These are phyloP conservation scores for Stephania yunnanensis DNA, from an alignment of 164 flowering plant species.

Conservation along the genomic window DNA sequence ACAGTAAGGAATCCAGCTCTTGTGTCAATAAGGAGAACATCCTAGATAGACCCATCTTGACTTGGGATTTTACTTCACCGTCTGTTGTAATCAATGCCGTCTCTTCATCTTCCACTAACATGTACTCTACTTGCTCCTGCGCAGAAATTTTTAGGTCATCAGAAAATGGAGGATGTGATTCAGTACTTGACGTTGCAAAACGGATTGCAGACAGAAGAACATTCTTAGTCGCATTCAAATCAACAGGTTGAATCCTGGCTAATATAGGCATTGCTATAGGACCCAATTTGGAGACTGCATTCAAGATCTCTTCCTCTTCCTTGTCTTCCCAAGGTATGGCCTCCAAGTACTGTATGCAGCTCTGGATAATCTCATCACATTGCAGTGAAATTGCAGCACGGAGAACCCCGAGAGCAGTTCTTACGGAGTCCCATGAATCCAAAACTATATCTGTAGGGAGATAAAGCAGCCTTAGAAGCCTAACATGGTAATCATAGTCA, in stretches of 20 bases:
- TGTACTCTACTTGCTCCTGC: conserved; percentile 86
- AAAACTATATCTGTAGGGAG: conserved; percentile 26
- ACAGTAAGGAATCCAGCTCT: conserved; percentile 36
- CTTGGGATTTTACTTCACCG: conserved; percentile 61
- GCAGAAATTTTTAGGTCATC: conserved; percentile 73
- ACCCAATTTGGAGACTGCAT: conserved; percentile 38
- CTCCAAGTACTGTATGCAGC: conserved; percentile 52
- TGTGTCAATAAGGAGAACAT: conserved; percentile 38
- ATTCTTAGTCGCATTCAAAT: conserved; percentile 43
- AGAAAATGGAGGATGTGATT: conserved; percentile 44
- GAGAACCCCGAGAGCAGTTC: conserved; percentile 46
- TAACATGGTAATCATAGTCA: conserved; percentile 39
- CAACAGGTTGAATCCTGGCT: conserved; percentile 48
- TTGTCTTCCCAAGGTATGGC: conserved; percentile 61
- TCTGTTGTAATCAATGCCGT: conserved; percentile 47
- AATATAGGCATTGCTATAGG: conserved; percentile 52
- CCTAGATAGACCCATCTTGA: conserved; percentile 41
- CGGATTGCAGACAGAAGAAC: conserved; percentile 74
- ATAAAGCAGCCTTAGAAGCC: conserved; percentile 43
- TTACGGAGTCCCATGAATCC: conserved; percentile 46
- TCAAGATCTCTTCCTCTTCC: conserved; percentile 51
- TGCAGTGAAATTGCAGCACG: conserved; percentile 29
- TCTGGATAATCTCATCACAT: conserved; percentile 42
- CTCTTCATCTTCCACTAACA: conserved; percentile 78
- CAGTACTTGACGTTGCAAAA: conserved; percentile 53